Evolutionary conservation across 768 basidiomycete species (phyloP).

Genomic region (Obba rivulosa): DNA sequence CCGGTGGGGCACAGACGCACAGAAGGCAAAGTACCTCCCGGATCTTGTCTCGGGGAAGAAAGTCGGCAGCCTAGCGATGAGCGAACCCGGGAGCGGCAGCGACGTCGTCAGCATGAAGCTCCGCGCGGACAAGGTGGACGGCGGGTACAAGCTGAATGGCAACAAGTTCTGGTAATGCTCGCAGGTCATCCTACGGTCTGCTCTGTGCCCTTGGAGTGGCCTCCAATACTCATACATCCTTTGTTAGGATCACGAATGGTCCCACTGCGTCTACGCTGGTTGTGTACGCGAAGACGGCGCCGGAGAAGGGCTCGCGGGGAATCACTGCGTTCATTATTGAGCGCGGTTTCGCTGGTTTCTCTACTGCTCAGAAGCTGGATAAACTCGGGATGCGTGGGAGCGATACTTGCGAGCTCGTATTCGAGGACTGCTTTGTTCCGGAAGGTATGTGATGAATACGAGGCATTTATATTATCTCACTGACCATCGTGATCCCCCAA

Average conservation of each 20-base stretch:
- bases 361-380: slow-evolving; percentile 86
- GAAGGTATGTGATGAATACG: slow-evolving; percentile 46
- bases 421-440: slow-evolving; percentile 86
- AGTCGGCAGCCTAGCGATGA: slow-evolving; percentile 92
- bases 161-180: slow-evolving; percentile 83
- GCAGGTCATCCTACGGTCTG: not conserved
- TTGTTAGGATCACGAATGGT: slow-evolving; percentile 86
- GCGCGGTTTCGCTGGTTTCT: slow-evolving; percentile 77
- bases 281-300: slow-evolving; percentile 87
- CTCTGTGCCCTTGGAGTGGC: not conserved
- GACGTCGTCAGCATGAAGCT: slow-evolving; percentile 95
- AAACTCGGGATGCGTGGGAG: slow-evolving; percentile 97
- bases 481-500: slow-evolving; percentile 22
- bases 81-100: slow-evolving; percentile 86
- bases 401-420: slow-evolving; percentile 90
- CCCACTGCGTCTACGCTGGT: slow-evolving; percentile 87
- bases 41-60: slow-evolving; percentile 76
- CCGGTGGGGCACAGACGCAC: slow-evolving; percentile 75
- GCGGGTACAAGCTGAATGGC: slow-evolving; percentile 79
- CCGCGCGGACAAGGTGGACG: slow-evolving; percentile 70
- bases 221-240: slow-evolving; percentile 1
- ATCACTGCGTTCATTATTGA: slow-evolving; percentile 93
- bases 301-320: slow-evolving; percentile 74
- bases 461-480: slow-evolving; percentile 5
- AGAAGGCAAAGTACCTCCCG: slow-evolving; percentile 82